Evolutionary conservation across 805 yeast species (phyloP).

Genomic region (Ogataea siamensis): DNA sequence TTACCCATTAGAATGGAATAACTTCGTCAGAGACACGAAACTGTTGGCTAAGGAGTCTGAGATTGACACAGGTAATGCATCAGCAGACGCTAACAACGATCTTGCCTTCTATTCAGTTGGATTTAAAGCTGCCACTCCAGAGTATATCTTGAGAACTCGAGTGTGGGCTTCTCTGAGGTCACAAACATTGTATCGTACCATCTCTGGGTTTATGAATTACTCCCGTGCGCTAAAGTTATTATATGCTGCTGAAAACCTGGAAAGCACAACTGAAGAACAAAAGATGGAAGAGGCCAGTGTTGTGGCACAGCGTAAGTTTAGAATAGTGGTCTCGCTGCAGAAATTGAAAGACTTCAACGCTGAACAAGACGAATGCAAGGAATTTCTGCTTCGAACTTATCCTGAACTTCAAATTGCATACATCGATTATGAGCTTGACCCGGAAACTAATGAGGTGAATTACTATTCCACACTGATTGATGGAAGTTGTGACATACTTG

Average conservation of each 20-base stretch:
- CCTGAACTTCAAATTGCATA: constrained; percentile 67
- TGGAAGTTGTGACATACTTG: constrained; percentile 61
- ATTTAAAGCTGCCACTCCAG: constrained; percentile 62
- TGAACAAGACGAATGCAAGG: constrained; percentile 59
- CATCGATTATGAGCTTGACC: constrained; percentile 51
- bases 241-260: constrained; percentile 50
- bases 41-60: constrained; percentile 46
- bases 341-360: constrained; percentile 50
- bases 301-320: constrained; percentile 61
- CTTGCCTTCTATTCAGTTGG: constrained; percentile 70
- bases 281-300: constrained; percentile 46
- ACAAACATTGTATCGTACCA: constrained; percentile 78
- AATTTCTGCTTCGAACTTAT: constrained; percentile 58
- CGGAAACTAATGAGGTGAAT: constrained; percentile 41
- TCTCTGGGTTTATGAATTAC: constrained; percentile 81
- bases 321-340: constrained; percentile 67
- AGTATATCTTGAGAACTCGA: constrained; percentile 65
- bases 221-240: constrained; percentile 67
- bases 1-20: constrained; percentile 56
- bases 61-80: constrained; percentile 9
- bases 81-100: constrained; percentile 39
- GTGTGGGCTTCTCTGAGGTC: constrained; percentile 84
- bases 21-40: constrained; percentile 56
- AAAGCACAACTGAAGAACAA: constrained; percentile 34
- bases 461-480: constrained; percentile 70